Evolutionary conservation across 768 basidiomycete species (phyloP), one percentile per base, ranked within the genome.

Genomic region (Tricholomella constricta): DNA sequence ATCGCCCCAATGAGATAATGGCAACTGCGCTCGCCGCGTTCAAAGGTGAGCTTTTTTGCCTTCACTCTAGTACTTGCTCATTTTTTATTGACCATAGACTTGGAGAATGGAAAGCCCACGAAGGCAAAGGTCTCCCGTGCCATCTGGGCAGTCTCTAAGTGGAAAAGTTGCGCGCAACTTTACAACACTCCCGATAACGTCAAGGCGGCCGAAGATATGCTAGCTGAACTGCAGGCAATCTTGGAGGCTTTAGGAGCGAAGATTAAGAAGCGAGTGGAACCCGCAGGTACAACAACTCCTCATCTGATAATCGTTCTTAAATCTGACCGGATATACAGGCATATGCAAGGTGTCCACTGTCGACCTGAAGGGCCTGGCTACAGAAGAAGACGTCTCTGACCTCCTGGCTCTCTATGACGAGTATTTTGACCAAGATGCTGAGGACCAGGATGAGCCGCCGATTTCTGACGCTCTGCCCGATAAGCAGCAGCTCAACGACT

Each of bases 401-500:
- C 22, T 59, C 26, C n/a, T 37, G 4, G 22, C 17, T 17, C 9
- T 55, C 10, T 59, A 52, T 25, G 17, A 45, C 15, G 51, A 59
- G 31, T 52, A 52, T 29, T 59, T 59, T 10, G 37, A 45, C 20
- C 41, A 37, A 7, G 27, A 38, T 6, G 19, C n/a, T 3, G 36
- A 50, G 3, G 42, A 36, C 25, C 29, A 32, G 2, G 31, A 44
- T 1, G 53, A 49, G 14, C 47, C 36, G 8, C 41, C 26, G 1
- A 22, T 43, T 3, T n/a, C 42, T 9, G 23, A 38, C 34, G 43
- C 43, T 42, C 25, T 14, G 57, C 59, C 22, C 60, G 62, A 27
- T 22, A 2, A 23, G 6, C 3, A 64, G 59, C 57, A 63, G 27
- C 62, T 63, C 11, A 44, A 48, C 1, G 37, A 46, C 42, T 44